Base-by-base conservation (phyloP, 495 filamentous ascomycete species). In the Podospora bellae-mahoneyi region DNA sequence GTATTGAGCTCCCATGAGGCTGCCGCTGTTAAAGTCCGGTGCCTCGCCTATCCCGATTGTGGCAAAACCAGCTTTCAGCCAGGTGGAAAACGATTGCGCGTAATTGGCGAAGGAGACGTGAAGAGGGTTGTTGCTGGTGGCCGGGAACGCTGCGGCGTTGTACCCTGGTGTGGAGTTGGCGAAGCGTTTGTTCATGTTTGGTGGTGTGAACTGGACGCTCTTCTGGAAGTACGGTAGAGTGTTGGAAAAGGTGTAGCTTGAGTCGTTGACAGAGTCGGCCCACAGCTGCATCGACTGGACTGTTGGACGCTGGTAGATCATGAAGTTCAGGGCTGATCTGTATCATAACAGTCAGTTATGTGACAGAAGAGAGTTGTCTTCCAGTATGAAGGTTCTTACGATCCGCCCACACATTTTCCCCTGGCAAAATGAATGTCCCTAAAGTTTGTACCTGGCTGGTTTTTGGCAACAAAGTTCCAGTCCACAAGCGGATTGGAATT, bases 1-100 rank as follows among this genome's bases (percentile, higher is more conserved):
- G 66, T 80, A 85, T 30, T 79, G 76, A 1, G 67, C 60, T 5
- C 83, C 84, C 44, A 78, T 69, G 7, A 86, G 66, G 0, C 67
- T 69, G 28, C 84, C 84, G 30, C 68, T 73, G 60, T 77, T 81
- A 68, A 85, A 84, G 48, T 79, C 84, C 1, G 70, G 1, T 0
- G 67, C 64, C 26, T 74, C 64, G 2, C 65, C 57, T 44, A 84
- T 76, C 2, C 82, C 84, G 32, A 85, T 79, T 30, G 71, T 71
- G 16, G 70, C 59, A 7, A 84, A 66, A 10, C 19, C 69, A 19
- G 58, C 58, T 1, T 60, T 60, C 0, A 60, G 58, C 71, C 71
- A 73, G 53, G 56, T 53, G 53, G 68, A 65, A 32, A 66, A 54
- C 10, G 68, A 53, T 27, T 73, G 68, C 3, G 28, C 54, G 62